phyloP scores from a whole-genome alignment of 75 land plant genomes.

The Pinus albicaulis region DNA sequence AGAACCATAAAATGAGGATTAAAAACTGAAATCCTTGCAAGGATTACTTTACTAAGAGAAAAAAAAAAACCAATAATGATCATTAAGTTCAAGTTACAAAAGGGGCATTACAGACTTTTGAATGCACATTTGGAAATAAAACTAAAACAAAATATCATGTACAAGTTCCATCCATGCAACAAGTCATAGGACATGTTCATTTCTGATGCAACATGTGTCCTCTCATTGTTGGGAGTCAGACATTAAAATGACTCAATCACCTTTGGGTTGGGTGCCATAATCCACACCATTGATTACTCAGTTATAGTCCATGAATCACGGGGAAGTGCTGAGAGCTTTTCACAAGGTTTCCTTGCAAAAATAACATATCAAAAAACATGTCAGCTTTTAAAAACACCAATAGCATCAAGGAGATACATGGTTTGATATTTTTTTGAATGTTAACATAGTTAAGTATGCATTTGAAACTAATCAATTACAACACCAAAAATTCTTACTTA shows the following conservation, averaged over 20 bases:
- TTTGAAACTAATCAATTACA: not conserved
- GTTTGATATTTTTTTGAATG: too few species aligned
- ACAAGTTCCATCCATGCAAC: not conserved
- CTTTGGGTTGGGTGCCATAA: too few species aligned
- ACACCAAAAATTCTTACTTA: not conserved
- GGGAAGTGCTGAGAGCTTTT: too few species aligned
- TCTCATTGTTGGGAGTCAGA: too few species aligned
- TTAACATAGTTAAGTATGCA: not conserved
- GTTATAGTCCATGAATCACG: too few species aligned
- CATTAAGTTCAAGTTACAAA: not conserved
- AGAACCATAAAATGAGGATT: not conserved
- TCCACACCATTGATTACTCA: too few species aligned
- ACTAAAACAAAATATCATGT: not conserved
- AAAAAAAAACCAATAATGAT: not conserved
- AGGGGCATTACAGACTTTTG: not conserved
- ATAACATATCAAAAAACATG: not conserved
- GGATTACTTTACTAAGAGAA: too few species aligned
- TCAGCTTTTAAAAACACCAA: not conserved
- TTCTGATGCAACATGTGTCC: not conserved
- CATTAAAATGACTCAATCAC: too few species aligned
- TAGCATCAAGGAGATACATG: not conserved
- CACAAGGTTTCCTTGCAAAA: too few species aligned
- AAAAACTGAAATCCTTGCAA: too few species aligned
- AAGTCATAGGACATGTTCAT: not conserved
- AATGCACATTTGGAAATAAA: not conserved